Evolutionary conservation across 169 alveolate genomes (phyloP), one percentile per base, ranked within the genome.

Genomic region (Plasmodium relictum): DNA sequence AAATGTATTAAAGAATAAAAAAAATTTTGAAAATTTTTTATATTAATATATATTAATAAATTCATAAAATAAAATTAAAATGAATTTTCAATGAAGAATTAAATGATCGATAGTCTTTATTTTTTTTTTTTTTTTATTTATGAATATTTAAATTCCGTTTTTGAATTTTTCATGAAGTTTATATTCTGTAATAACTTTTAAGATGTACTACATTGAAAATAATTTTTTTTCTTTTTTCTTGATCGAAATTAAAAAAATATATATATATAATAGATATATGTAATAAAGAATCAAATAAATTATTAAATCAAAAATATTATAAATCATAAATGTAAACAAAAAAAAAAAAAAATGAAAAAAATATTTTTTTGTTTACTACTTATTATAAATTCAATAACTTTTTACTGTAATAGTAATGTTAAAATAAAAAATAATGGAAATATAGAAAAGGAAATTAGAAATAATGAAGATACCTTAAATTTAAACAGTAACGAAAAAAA

Each of bases 341-440:
- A 62, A 74, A 58, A 76, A 66, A 80, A 80, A 58, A 80, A 68
- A 58, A 80, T 52, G 78, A 68, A 80, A 80, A 68, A n/a, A 68
- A 18, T 52, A 31, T 68, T 80, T 80, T 54, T 68, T 31, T 80
- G 59, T 50, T 24, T 80, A 16, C 59, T 80, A 18, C 44, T 68
- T 20, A 42, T 80, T 68, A 58, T 48, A 69, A 39, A 54, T 44
- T 80, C 66, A 68, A 8, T 68, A 59, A 80, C 65, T 20, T 18
- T 68, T 80, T 61, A 80, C 56, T 80, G 83, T 71, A 37, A 45
- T 9, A 63, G 20, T 80, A 31, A 16, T n/a, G 31, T 16, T 78
- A 31, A 24, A n/a, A 24, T 42, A 6, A 45, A 59, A 18, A 16
- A 18, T 20, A 24, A 73, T 56, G 37, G 26, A 50, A 31, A 66